Evolutionary conservation across 768 basidiomycete genomes (phyloP), one percentile per base, ranked within the genome.

Genomic region (Suillus hirtellus): DNA sequence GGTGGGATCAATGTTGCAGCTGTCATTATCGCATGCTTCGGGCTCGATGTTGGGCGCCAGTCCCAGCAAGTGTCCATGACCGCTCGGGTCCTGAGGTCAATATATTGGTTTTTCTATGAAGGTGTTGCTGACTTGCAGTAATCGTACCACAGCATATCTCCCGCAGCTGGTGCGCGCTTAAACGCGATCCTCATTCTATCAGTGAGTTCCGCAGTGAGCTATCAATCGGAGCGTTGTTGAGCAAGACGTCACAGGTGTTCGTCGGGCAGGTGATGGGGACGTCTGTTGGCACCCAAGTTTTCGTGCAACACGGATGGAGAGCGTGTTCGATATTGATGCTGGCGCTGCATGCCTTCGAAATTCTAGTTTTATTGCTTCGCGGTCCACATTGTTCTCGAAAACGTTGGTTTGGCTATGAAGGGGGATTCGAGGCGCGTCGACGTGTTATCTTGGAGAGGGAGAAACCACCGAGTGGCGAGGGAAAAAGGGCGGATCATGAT

Each of bases 191-290:
- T 87, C 52, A 83, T 95, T 53, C 78, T 94, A 60, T 86, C 87
- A 2, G 89, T 89, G 70, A 65, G 82, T 72, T 50, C 17, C 34
- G 27, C 1, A 15, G 42, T 50, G 53, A 34, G 11, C 19, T 35
- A 67, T 24, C 17, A 50, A 47, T 1, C 11, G 9, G 15, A 19
- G 10, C 21, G 61, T 38, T 9, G 19, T 59, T 42, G 3, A 59
- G 49, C 44, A n/a, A 40, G 54, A 9, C 59, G 27, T 14, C 31
- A 31, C 60, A 80, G 76, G 66, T 89, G 37, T 92, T 92, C 73
- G 81, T 90, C 27, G 93, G 93, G 0, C 92, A 94, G 77, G 89
- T 93, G 11, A 87, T 90, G 75, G 93, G 93, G 19, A 93, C 92
- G 0, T 81, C 89, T 0, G 87, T 88, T 0, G 88, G 91, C 37